These are phyloP conservation scores for Mycena capillaripes DNA, from an alignment of 768 basidiomycete genomes.

Conservation along the genomic window DNA sequence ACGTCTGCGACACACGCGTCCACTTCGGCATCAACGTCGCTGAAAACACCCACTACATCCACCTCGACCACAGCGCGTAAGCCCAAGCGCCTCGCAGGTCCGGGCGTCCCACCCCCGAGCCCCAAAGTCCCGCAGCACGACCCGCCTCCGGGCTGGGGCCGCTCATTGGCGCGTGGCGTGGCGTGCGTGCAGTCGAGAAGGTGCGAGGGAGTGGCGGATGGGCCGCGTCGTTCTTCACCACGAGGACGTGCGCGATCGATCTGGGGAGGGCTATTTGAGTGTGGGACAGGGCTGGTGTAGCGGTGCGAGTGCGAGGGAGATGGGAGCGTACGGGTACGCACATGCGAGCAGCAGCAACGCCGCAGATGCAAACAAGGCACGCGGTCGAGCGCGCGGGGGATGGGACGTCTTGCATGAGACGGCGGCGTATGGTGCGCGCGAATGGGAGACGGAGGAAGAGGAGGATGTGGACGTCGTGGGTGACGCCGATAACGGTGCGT, in stretches of 20 bases:
- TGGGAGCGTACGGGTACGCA: neutral
- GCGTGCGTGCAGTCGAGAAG: constrained; percentile 13
- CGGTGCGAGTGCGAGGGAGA: neutral
- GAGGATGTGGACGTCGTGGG: neutral
- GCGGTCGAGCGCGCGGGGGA: constrained; percentile 24
- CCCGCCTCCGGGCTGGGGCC: constrained; percentile 18
- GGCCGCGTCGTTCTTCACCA: constrained; percentile 18
- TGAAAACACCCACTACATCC: neutral
- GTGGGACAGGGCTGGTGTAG: neutral
- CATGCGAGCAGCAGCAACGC: neutral
- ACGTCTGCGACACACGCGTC: neutral
- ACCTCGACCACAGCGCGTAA: neutral
- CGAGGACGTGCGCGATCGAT: too few species aligned
- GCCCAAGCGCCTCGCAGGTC: constrained; percentile 30
- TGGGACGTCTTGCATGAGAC: constrained; percentile 13
- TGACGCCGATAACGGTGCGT: neutral
- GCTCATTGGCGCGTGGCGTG: constrained; percentile 28
- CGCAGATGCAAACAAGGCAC: neutral
- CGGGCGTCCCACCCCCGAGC: constrained; percentile 28
- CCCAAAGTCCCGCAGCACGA: constrained; percentile 8
- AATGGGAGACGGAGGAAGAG: constrained; percentile 41
- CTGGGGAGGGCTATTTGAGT: neutral
- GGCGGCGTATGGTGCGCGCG: neutral
- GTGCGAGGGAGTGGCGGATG: constrained; percentile 24
- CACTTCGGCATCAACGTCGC: neutral